Evolutionary conservation across 768 basidiomycete genomes (phyloP).

Genomic region (Agrocybe praecox): DNA sequence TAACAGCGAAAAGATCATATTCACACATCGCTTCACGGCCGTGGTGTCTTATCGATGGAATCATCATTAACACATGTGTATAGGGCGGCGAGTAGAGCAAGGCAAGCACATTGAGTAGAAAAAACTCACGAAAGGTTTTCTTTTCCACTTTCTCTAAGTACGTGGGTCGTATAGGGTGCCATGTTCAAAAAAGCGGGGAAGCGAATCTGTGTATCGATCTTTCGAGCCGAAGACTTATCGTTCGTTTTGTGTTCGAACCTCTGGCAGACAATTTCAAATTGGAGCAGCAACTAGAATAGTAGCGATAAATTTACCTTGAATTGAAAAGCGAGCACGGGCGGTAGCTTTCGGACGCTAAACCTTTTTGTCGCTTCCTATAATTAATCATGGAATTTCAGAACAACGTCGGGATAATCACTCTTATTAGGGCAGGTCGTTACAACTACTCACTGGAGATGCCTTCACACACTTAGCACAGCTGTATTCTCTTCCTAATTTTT

Average conservation of each 20-base stretch:
- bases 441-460: conserved; percentile 54
- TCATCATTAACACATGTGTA: not conserved
- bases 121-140: conserved; percentile 30
- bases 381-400: not conserved
- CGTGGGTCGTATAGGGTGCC: conserved; percentile 80
- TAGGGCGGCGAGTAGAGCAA: not conserved
- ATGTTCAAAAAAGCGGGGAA: conserved; percentile 88
- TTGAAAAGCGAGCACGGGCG: conserved; percentile 91
- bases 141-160: conserved; percentile 53
- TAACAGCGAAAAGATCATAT: conserved; percentile 91
- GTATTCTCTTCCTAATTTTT: conserved; percentile 86
- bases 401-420: not conserved
- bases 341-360: conserved; percentile 81
- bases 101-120: conserved; percentile 6
- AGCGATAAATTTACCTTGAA: conserved; percentile 68
- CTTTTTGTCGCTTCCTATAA: conserved; percentile 79
- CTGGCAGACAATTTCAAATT: conserved; percentile 39
- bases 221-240: conserved; percentile 74
- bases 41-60: conserved; percentile 11
- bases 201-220: conserved; percentile 81
- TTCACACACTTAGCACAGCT: conserved; percentile 83
- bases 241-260: conserved; percentile 88
- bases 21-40: conserved; percentile 76
- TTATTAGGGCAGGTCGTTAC: not conserved
- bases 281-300: not conserved